Evolutionary conservation across 768 basidiomycete genomes (phyloP), one percentile per base, ranked within the genome.

Genomic region (Termitomyces heimii): DNA sequence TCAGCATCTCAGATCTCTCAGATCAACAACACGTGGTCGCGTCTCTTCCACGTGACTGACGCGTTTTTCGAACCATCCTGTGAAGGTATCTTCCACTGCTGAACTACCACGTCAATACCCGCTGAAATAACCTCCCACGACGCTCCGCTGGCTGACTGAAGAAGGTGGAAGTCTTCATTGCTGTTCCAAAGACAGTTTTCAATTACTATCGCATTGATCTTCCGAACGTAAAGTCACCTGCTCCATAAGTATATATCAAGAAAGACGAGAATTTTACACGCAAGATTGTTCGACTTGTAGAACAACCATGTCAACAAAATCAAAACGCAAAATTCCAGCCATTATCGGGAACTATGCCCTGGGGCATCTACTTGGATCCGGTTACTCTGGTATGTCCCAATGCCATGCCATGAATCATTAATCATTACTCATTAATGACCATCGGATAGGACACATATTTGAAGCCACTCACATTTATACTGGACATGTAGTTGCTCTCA

Each of bases 401-500:
- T 40, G 20, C 20, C 6, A 26, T 29, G 12, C 50, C 14, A 47
- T 28, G 32, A 26, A n/a, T 14, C 43, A 35, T 37, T 57, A 20
- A n/a, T 12, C 42, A 34, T 32, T 54, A 20, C 26, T 28, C 40
- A 50, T 29, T 9, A 13, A 31, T 48, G 9, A 4, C 51, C 34
- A 47, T 53, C 53, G 49, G 40, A 26, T 60, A 90, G 89, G 89
- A 40, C 83, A 85, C 18, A 91, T 90, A 57, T 91, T 77, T 64
- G 76, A 79, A 22, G 89, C 89, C 0, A 67, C 63, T 14, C 70
- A 92, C 62, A 60, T 89, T 1, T 75, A 83, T 63, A 84, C 73
- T 3, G 73, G 76, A 20, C 76, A 84, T 43, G 67, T 77, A n/a
- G 86, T 87, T 42, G 89, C 89, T 2, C 76, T 92, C 54, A 92